Evolutionary conservation across 208 protist genomes (phyloP).

Genomic region (Porcisia hertigi): DNA sequence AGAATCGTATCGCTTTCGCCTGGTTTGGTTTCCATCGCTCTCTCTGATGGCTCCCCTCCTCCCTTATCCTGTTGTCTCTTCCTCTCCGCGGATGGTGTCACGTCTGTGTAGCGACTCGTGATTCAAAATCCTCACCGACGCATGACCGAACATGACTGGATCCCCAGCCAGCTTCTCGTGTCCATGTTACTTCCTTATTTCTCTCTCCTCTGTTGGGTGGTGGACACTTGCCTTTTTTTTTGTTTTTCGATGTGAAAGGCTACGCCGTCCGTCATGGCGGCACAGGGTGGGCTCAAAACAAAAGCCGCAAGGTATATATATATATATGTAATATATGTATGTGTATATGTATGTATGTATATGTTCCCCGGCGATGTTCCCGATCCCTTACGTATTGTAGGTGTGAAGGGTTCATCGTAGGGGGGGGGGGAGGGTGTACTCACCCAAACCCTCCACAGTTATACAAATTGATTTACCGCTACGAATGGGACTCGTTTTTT

Average conservation of each 20-base stretch:
- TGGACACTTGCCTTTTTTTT: not conserved
- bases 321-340: not conserved
- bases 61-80: not conserved
- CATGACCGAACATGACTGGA: not conserved
- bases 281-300: not conserved
- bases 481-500: too few relatives aligned
- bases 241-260: not conserved
- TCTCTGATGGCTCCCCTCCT: not conserved
- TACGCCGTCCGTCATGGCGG: not conserved
- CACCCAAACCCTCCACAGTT: too few relatives aligned
- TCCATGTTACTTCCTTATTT: not conserved
- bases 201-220: not conserved
- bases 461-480: too few relatives aligned
- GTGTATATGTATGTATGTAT: not conserved
- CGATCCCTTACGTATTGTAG: too few relatives aligned
- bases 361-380: too few relatives aligned
- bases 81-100: not conserved
- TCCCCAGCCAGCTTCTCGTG: not conserved
- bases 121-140: not conserved
- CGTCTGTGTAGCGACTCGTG: not conserved
- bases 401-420: too few relatives aligned
- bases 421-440: too few relatives aligned
- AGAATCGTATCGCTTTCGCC: slow-evolving; percentile 1
- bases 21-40: not conserved
- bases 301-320: not conserved